phyloP scores from a whole-genome alignment of 805 yeast genomes.

The Candida krabiensis region DNA sequence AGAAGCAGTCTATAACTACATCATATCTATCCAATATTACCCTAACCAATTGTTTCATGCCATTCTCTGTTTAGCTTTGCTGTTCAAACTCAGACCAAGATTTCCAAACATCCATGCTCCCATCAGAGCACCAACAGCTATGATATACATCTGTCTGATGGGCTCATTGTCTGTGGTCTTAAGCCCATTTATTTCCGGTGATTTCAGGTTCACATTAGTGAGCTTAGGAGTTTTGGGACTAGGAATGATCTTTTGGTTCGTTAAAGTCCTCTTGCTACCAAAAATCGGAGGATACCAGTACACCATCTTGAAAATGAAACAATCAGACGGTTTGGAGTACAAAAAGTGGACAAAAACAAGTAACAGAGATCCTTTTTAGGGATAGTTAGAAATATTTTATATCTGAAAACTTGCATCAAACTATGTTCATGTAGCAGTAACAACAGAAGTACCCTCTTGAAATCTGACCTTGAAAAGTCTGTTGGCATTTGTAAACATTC shows the following conservation, averaged over 20 bases:
- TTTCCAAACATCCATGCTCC: conserved; percentile 27
- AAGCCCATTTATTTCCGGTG: conserved; percentile 48
- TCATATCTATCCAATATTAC: conserved; percentile 47
- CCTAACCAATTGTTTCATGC: conserved; percentile 43
- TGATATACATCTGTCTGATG: conserved; percentile 40
- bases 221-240: conserved; percentile 20
- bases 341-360: conserved; percentile 20
- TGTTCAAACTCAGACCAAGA: conserved; percentile 21
- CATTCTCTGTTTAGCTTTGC: conserved; percentile 23
- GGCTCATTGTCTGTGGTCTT: conserved; percentile 47
- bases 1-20: conserved; percentile 35
- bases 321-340: conserved; percentile 24
- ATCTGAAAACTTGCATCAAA: neutral
- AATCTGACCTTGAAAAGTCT: conserved; percentile 90
- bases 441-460: conserved; percentile 96
- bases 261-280: conserved; percentile 19
- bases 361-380: neutral
- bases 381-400: neutral
- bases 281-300: conserved; percentile 13
- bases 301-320: conserved; percentile 4
- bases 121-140: conserved; percentile 23
- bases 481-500: conserved; percentile 97
- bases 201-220: conserved; percentile 24
- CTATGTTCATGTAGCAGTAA: conserved; percentile 54
- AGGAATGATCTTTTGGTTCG: conserved; percentile 25